These are phyloP conservation scores for Collybia mongolica DNA, from an alignment of 768 basidiomycete genomes.

Conservation along the genomic window DNA sequence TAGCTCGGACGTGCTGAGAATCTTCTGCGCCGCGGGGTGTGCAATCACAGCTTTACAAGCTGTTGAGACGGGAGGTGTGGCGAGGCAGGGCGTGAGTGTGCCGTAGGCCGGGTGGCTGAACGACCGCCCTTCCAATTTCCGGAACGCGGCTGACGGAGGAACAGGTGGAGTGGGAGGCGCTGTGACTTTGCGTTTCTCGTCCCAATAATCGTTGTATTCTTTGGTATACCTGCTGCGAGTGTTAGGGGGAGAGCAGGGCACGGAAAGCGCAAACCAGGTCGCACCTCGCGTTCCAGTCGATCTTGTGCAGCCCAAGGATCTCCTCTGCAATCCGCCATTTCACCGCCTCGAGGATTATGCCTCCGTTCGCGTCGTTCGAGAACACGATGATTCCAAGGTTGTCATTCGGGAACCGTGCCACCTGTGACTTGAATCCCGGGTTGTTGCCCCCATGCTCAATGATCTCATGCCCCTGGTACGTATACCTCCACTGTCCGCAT, in stretches of 20 bases:
- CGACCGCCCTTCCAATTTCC: conserved; percentile 20
- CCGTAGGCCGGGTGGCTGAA: conserved; percentile 38
- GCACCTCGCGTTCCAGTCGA: conserved; percentile 40
- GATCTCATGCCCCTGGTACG: conserved; percentile 39
- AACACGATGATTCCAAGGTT: conserved; percentile 37
- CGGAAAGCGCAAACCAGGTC: background rate
- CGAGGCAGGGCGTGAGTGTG: conserved; percentile 17
- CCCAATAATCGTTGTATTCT: conserved; percentile 16
- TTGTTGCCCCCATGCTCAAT: conserved; percentile 43
- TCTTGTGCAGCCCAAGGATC: conserved; percentile 25
- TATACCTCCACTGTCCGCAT: conserved; percentile 35
- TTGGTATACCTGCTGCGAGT: conserved; percentile 23
- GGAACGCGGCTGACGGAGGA: conserved; percentile 11
- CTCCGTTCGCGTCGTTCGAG: conserved; percentile 38
- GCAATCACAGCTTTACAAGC: too few species aligned
- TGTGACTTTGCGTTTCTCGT: conserved; percentile 23
- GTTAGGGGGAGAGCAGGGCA: background rate
- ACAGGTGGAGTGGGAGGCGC: conserved; percentile 18
- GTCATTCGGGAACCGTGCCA: conserved; percentile 30
- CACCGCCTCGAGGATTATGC: conserved; percentile 29
- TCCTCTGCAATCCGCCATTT: conserved; percentile 39
- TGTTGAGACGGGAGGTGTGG: conserved; percentile 14
- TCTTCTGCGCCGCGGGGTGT: conserved; percentile 3
- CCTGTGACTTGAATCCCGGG: conserved; percentile 31
- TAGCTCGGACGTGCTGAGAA: conserved; percentile 20